phyloP scores from a whole-genome alignment of 257 asterid genomes.

The Prunella vulgaris region DNA sequence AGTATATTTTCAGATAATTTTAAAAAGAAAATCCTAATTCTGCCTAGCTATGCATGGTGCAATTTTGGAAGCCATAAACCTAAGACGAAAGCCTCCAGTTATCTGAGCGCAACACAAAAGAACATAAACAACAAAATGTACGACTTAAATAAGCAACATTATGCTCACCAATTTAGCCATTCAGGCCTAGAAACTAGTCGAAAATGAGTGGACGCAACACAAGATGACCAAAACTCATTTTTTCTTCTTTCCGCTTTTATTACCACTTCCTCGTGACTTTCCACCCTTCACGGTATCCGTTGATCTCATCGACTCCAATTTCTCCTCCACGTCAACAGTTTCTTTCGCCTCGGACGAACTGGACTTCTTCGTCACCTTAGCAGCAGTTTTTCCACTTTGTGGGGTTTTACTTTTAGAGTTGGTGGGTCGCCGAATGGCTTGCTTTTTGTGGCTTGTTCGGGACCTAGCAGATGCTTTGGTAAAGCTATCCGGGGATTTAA shows the following conservation, averaged over 20 bases:
- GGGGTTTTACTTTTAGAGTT: not conserved
- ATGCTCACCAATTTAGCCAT: not conserved
- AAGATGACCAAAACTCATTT: not conserved
- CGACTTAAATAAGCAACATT: not conserved
- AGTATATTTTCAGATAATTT: not conserved
- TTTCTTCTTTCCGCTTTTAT: not conserved
- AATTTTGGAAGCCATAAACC: not conserved
- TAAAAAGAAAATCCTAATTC: not conserved
- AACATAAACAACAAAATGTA: not conserved
- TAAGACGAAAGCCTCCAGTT: not conserved
- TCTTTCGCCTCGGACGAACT: not conserved
- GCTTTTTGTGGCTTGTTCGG: not conserved
- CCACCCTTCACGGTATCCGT: not conserved
- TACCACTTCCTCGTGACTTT: not conserved
- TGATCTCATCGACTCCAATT: not conserved
- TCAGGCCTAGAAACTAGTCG: not conserved
- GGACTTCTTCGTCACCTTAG: not conserved
- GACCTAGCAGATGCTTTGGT: not conserved
- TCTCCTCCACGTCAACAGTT: not conserved
- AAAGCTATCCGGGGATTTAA: not conserved
- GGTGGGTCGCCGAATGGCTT: not conserved
- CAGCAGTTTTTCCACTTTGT: constrained; percentile 2
- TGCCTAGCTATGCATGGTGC: not conserved
- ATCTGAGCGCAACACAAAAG: not conserved
- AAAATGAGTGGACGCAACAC: not conserved